Evolutionary conservation across 192 early-diverging fungal genomes (phyloP).

Genomic region (Coemansia sp.): DNA sequence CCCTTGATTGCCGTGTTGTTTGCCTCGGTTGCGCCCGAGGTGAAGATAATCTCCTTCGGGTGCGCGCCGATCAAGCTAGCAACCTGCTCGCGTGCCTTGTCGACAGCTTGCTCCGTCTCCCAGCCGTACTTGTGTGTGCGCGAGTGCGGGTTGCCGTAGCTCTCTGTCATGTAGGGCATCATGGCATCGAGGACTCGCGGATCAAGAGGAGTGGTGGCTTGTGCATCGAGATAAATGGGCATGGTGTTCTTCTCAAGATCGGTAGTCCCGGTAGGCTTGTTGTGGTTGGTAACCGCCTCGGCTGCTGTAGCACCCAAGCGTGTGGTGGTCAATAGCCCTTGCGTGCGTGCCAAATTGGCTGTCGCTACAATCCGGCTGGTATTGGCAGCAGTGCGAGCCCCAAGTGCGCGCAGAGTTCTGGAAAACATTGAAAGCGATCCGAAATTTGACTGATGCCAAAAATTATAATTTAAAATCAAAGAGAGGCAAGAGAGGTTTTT

Average conservation of each 20-base stretch:
- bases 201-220: slow-evolving; percentile 92
- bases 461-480: background rate
- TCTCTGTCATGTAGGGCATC: slow-evolving; percentile 89
- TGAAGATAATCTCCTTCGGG: slow-evolving; percentile 96
- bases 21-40: slow-evolving; percentile 93
- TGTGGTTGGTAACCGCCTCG: slow-evolving; percentile 44
- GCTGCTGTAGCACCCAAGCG: slow-evolving; percentile 8
- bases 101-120: slow-evolving; percentile 90
- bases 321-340: slow-evolving; percentile 32
- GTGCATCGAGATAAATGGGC: slow-evolving; percentile 93
- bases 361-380: background rate
- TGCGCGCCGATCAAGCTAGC: slow-evolving; percentile 87
- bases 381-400: slow-evolving; percentile 10
- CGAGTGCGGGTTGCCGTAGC: slow-evolving; percentile 95
- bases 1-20: slow-evolving; percentile 96
- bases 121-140: slow-evolving; percentile 96
- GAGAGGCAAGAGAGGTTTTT: background rate
- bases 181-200: slow-evolving; percentile 91
- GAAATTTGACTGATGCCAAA: slow-evolving; percentile 2
- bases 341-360: slow-evolving; percentile 2
- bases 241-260: slow-evolving; percentile 17
- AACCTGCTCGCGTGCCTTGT: slow-evolving; percentile 82
- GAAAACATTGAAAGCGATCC: slow-evolving; percentile 17
- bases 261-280: slow-evolving; percentile 22
- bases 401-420: slow-evolving; percentile 16